Conservation (phyloP, 306 rosid genomes). For the Pterocarpus santalinus region DNA sequence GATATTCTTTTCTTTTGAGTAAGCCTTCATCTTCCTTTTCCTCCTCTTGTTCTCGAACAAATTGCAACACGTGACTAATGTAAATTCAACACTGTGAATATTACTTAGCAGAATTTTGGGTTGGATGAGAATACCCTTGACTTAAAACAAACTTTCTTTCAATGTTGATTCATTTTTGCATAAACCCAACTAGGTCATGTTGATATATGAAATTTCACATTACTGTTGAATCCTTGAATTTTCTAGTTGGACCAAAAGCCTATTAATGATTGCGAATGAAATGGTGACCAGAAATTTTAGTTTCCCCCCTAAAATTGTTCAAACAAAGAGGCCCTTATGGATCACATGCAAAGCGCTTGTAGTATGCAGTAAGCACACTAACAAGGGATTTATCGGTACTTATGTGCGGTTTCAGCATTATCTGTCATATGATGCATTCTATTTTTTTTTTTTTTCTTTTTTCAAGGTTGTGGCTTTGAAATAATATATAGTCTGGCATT, state of each 20-base stretch:
- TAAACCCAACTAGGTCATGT: slow-evolving; percentile 30
- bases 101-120: not conserved
- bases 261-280: not conserved
- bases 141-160: not conserved
- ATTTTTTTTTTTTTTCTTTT: not conserved
- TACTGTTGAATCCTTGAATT: slow-evolving; percentile 19
- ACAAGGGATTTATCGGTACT: not conserved
- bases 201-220: slow-evolving; percentile 39
- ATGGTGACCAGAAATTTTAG: no score
- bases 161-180: not conserved
- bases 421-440: slow-evolving; percentile 11
- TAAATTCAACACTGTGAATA: slow-evolving; percentile 11
- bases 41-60: not conserved
- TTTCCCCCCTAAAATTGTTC: not conserved
- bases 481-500: slow-evolving; percentile 26
- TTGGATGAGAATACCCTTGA: slow-evolving; percentile 4
- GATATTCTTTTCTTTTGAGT: slow-evolving; percentile 96
- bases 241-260: not conserved
- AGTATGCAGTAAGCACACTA: slow-evolving; percentile 10
- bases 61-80: slow-evolving; percentile 9
- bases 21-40: slow-evolving; percentile 55
- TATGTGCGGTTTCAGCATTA: slow-evolving; percentile 13
- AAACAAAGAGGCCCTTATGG: not conserved
- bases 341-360: not conserved
- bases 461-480: slow-evolving; percentile 16